Base-by-base conservation (phyloP, 768 basidiomycete species). In the Chiua virens region DNA sequence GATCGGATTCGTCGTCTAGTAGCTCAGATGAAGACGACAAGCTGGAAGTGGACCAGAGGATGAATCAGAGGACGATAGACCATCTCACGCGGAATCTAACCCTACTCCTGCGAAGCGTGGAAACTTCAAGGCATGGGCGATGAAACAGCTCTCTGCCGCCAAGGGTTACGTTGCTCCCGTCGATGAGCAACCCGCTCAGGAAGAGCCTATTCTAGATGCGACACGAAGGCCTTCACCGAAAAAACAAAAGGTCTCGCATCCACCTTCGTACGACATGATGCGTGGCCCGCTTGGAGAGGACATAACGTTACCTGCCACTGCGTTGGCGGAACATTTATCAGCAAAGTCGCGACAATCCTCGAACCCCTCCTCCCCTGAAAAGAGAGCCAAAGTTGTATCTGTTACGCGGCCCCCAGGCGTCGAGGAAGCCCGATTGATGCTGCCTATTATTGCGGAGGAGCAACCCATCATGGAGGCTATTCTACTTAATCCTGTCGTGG, bases 381-480 rank as follows among this genome's bases (percentile, higher is more conserved):
- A 58, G 38, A 74, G 61, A 45, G 47, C 65, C 23, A 83, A 83
- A 57, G 68, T 69, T 25, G 69, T 87, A 37, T 60, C 73, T 7
- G 77, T 97, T 34, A 74, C 66, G 18, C 83, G 95, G 14, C 81
- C 85, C 5, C 60, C 75, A 14, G 87, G 87, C 18, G 83, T 96
- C 6, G 80, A 89, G 54, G 89, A 89, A 54, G 76, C 85, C 3
- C 77, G 97, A 38, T 69, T 93, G 45, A 74, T 87, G 51, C 72
- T 99, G 2, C 97, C 97, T 4, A 92, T 98, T 55, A 80, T 92
- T 18, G 83, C 89, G 8, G 95, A 98, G 67, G 97, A 99, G 62
- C 94, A 98, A 62, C 78, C 83, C 3, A 92, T 99, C 48, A 88
- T 98, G 85, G 94, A 96, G 63, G 82, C 92, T 5, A 83, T 99